Evolutionary conservation across 768 basidiomycete genomes (phyloP).

Genomic region (Russula sp.): DNA sequence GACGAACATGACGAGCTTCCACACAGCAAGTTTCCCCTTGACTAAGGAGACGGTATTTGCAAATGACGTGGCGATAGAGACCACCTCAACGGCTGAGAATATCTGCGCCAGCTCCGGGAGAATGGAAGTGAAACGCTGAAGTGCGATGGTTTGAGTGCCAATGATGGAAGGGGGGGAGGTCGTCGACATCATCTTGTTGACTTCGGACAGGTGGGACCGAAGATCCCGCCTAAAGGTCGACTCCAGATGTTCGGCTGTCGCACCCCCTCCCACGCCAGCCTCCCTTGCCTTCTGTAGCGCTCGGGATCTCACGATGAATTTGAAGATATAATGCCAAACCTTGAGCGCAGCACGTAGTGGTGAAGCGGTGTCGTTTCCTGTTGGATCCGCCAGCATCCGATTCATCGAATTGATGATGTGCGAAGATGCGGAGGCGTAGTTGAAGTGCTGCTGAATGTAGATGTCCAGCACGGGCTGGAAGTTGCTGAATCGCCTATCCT

Average conservation of each 20-base stretch:
- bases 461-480: conserved; percentile 91
- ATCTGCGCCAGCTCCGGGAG: conserved; percentile 82
- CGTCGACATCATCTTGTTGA: conserved; percentile 86
- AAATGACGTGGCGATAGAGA: conserved; percentile 81
- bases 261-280: conserved; percentile 68
- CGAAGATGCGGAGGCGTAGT: conserved; percentile 69
- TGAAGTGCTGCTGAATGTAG: conserved; percentile 89
- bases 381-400: conserved; percentile 66
- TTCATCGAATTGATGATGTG: conserved; percentile 88
- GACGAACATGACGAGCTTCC: conserved; percentile 91
- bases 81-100: conserved; percentile 76
- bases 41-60: conserved; percentile 71
- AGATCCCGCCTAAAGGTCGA: conserved; percentile 79
- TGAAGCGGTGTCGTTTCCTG: conserved; percentile 64
- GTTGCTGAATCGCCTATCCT: conserved; percentile 91
- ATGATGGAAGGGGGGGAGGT: conserved; percentile 80
- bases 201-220: conserved; percentile 64
- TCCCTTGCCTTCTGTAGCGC: conserved; percentile 84
- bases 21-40: conserved; percentile 85
- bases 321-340: conserved; percentile 96
- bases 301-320: conserved; percentile 85
- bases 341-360: conserved; percentile 84
- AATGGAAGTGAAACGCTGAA: conserved; percentile 90
- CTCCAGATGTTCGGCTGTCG: conserved; percentile 84
- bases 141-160: conserved; percentile 90